phyloP scores from a whole-genome alignment of 345 rosid species.

The Angophora floribunda region DNA sequence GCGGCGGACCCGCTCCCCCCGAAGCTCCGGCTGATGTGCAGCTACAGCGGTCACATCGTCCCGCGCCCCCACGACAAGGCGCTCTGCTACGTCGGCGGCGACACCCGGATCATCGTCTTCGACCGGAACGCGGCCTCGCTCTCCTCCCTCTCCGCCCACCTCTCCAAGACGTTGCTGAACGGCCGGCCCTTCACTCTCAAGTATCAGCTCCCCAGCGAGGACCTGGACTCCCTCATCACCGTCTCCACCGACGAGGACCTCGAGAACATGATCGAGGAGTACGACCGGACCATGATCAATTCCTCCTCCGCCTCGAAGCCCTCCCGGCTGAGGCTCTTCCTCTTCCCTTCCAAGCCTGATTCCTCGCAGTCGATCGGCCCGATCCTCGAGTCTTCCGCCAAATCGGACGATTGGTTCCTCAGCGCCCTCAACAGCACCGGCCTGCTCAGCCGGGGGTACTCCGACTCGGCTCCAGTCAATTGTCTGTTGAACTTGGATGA shows the following conservation, averaged over 20 bases:
- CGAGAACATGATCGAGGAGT: constrained; percentile 95
- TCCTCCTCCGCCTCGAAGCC: constrained; percentile 22
- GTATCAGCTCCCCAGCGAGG: constrained; percentile 92
- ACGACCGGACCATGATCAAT: constrained; percentile 52
- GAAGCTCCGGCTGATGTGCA: constrained; percentile 75
- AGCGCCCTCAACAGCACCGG: constrained; percentile 68
- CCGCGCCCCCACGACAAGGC: constrained; percentile 89
- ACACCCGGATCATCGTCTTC: constrained; percentile 80
- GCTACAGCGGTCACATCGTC: constrained; percentile 85
- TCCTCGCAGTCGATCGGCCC: constrained; percentile 70
- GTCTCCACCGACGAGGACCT: constrained; percentile 92
- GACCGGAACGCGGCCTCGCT: constrained; percentile 62
- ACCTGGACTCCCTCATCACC: constrained; percentile 86
- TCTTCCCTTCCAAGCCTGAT: constrained; percentile 66
- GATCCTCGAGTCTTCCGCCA: constrained; percentile 48
- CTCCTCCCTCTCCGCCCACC: constrained; percentile 40
- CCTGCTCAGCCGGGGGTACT: constrained; percentile 49
- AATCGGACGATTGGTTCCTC: constrained; percentile 94
- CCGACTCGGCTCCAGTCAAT: constrained; percentile 68
- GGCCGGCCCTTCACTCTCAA: constrained; percentile 67
- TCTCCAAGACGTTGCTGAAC: constrained; percentile 54
- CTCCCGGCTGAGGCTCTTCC: constrained; percentile 70
- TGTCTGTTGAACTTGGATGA: constrained; percentile 75
- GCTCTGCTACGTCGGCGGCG: constrained; percentile 68
- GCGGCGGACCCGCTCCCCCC: constrained; percentile 29